Base-by-base conservation (phyloP, 441 rosid genomes). In the Flueggea neowawraea region DNA sequence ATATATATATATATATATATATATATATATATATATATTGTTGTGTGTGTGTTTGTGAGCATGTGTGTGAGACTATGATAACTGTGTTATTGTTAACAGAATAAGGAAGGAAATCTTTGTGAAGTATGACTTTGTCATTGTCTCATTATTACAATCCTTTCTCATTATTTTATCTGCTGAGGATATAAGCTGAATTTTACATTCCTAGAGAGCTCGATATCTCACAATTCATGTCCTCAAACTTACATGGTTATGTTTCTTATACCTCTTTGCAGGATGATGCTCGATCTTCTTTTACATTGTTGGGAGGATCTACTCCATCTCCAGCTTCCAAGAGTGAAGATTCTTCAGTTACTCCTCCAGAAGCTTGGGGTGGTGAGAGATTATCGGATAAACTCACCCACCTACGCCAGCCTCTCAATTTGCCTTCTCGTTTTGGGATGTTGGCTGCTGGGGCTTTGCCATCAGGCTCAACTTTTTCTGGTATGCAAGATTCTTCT, bases 301-400 rank as follows among this genome's bases (percentile, higher is more conserved):
- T 73, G 55, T 65, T 79, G 48, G 75, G 69, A 59, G 90, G 75
- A 47, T 72, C 93, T 45, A 70, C 79, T 41, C 87, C 88, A 45
- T 17, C 87, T 63, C 80, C 87, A 69, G 74, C 97, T 68, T 78
- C 90, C 63, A 86, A 80, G 78, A 83, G 71, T 57, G 98, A 86
- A 70, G 87, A 89, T 49, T 63, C 93, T 58, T 81, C 94, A 44
- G 75, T 85, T 70, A 89, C 96, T 65, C 99, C 98, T 72, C 98
- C 99, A 61, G 96, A 95, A 78, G 96, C 99, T 64, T 95, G 99
- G 97, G 99, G 97, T 57, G 98, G 96, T 60, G 94, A 89, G 73
- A 85, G 74, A 78, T 61, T 89, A 67, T 74, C 91, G 61, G 89
- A 89, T 28, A 91, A 84, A 75, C 70, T 74, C 64, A 59, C 80